These are phyloP conservation scores for Neoascochyta sp. DNA, from an alignment of 2,329 filamentous ascomycete species.

Conservation along the genomic window DNA sequence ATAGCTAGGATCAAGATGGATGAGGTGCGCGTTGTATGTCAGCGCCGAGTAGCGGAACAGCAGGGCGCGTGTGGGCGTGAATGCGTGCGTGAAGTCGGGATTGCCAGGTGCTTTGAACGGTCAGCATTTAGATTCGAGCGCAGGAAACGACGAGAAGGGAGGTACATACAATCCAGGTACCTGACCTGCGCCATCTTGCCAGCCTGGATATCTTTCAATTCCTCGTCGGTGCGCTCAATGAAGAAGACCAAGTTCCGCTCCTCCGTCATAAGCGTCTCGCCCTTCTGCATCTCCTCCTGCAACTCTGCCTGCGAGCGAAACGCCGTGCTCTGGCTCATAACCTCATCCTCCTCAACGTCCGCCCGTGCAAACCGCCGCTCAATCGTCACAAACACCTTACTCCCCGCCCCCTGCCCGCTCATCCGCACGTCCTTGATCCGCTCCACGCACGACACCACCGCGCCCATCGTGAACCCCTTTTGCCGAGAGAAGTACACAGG, in stretches of 20 bases:
- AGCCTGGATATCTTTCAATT: conserved; percentile 30
- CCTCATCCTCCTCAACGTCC: too few relatives aligned
- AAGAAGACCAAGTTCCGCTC: conserved; percentile 63
- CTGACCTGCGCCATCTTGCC: conserved; percentile 28
- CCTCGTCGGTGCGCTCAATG: conserved; percentile 45
- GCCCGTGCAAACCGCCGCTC: conserved; percentile 48
- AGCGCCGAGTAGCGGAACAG: conserved; percentile 84
- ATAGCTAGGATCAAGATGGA: conserved; percentile 77
- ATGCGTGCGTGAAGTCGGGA: conserved; percentile 55
- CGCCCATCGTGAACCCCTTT: conserved; percentile 8
- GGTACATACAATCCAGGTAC: conserved; percentile 37
- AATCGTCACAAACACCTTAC: conserved; percentile 59
- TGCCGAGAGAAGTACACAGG: conserved; percentile 5
- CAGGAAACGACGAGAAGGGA: not conserved
- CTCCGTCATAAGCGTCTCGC: conserved; percentile 51
- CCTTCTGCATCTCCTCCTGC: conserved; percentile 11
- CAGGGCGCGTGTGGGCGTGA: conserved; percentile 65
- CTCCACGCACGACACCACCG: conserved; percentile 37
- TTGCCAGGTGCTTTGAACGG: conserved; percentile 43
- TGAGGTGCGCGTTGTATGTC: conserved; percentile 86
- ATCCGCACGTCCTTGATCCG: conserved; percentile 48
- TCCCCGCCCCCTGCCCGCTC: conserved; percentile 47
- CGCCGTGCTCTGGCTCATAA: not conserved
- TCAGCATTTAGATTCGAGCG: too few relatives aligned
- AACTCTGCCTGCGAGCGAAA: conserved; percentile 6